A percentile compares a stretch with the other conserved stretches of the same genome.
These are phyloP conservation scores for Handroanthus guayacan DNA, from an alignment of 257 asterid genomes.

Conservation along the genomic window DNA sequence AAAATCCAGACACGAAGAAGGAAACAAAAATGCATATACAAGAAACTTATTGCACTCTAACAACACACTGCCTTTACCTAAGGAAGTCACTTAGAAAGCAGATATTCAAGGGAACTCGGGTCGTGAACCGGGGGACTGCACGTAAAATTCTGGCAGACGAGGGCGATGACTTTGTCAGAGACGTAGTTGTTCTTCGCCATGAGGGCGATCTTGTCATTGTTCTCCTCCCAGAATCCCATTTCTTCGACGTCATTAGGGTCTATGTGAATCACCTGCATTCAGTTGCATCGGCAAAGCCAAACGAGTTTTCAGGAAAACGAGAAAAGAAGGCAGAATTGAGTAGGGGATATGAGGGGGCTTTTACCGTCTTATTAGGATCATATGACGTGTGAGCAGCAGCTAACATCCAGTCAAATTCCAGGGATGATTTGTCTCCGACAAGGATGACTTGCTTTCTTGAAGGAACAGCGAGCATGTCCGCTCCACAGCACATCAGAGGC, in stretches of 20 bases:
- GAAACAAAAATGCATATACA: background rate
- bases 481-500: conserved; percentile 92
- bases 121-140: conserved; percentile 77
- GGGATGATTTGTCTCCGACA: conserved; percentile 55
- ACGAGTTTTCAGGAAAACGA: background rate
- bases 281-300: background rate
- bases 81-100: conserved; percentile 48
- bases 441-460: conserved; percentile 81
- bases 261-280: conserved; percentile 79
- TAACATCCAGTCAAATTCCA: conserved; percentile 61
- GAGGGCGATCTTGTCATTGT: conserved; percentile 60
- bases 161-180: conserved; percentile 58
- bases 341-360: background rate
- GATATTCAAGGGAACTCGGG: conserved; percentile 50
- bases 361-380: conserved; percentile 75
- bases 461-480: conserved; percentile 73
- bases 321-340: background rate
- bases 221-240: conserved; percentile 72
- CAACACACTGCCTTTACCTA: background rate
- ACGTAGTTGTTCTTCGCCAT: conserved; percentile 69
- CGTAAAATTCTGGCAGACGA: conserved; percentile 85
- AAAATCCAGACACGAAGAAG: too few relatives aligned
- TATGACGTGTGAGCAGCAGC: conserved; percentile 81
- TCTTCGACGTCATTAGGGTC: conserved; percentile 71
- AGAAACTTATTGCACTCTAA: background rate